Conservation (phyloP, 2,329 filamentous ascomycete genomes). For the Dothiorella sarmentorum region DNA sequence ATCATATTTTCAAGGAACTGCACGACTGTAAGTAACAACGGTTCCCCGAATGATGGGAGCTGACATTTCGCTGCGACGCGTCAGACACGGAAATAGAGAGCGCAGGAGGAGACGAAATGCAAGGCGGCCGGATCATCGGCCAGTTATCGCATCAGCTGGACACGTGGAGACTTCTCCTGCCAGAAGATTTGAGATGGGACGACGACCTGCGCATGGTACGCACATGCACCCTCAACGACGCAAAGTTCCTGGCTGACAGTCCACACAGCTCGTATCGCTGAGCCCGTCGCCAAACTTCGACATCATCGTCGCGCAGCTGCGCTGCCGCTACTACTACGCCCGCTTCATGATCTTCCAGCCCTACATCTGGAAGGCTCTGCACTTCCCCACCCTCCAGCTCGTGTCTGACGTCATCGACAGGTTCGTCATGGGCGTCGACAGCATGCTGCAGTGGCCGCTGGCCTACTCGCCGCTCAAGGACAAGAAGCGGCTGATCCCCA, state of each 20-base stretch:
- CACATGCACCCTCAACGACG: no score
- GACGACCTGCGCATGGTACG: no score
- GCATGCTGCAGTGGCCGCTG: conserved; percentile 59
- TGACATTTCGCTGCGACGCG: no score
- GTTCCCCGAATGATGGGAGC: no score
- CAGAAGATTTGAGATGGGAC: conserved; percentile 54
- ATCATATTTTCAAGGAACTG: conserved; percentile 52
- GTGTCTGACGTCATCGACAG: neutral
- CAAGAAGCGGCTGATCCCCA: conserved; percentile 58
- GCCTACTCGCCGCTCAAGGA: conserved; percentile 54
- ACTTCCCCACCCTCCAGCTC: conserved; percentile 41
- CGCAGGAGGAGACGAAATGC: neutral
- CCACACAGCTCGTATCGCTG: no score
- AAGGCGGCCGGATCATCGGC: conserved; percentile 39
- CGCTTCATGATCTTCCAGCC: conserved; percentile 20
- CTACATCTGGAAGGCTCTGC: conserved; percentile 20
- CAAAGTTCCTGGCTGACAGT: no score
- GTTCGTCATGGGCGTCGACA: conserved; percentile 41
- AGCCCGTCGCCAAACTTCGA: conserved; percentile 33
- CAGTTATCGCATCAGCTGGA: conserved; percentile 54
- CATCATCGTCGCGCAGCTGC: conserved; percentile 19
- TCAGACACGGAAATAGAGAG: neutral
- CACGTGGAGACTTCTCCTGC: conserved; percentile 57
- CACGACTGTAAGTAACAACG: conserved; percentile 52
- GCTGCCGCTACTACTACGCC: conserved; percentile 22